phyloP scores from a whole-genome alignment of 2,329 filamentous ascomycete genomes.

The Epichloe hybrida region DNA sequence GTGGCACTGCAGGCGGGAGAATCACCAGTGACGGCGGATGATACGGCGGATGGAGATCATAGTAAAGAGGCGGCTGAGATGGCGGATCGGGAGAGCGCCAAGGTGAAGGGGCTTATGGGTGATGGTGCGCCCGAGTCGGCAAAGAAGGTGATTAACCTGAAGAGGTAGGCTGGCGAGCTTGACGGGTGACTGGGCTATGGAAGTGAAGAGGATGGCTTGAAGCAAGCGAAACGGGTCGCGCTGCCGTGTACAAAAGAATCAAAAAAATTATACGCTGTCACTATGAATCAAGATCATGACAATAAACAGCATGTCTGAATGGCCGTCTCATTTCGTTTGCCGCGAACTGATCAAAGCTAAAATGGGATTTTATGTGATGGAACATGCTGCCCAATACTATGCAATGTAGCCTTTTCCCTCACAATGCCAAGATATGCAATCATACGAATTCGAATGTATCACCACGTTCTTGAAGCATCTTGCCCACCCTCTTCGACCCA shows the following conservation, averaged over 20 bases:
- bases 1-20: constrained; percentile 12
- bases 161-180: background rate
- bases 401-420: background rate
- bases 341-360: background rate
- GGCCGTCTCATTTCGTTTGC: too few species aligned
- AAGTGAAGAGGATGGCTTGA: background rate
- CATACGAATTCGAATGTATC: constrained; percentile 95
- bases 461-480: constrained; percentile 69
- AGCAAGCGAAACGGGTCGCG: background rate
- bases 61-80: constrained; percentile 10
- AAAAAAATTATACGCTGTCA: background rate
- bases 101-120: constrained; percentile 19
- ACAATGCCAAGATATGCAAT: constrained; percentile 2
- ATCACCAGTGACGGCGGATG: constrained; percentile 6
- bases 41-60: constrained; percentile 2
- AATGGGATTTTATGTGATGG: background rate
- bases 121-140: constrained; percentile 16
- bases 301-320: background rate
- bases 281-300: constrained; percentile 3
- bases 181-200: background rate
- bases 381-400: background rate
- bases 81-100: constrained; percentile 17
- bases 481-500: constrained; percentile 64
- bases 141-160: constrained; percentile 5
- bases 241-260: background rate